phyloP scores from a whole-genome alignment of 306 rosid species.

The Phaseolus lunatus region DNA sequence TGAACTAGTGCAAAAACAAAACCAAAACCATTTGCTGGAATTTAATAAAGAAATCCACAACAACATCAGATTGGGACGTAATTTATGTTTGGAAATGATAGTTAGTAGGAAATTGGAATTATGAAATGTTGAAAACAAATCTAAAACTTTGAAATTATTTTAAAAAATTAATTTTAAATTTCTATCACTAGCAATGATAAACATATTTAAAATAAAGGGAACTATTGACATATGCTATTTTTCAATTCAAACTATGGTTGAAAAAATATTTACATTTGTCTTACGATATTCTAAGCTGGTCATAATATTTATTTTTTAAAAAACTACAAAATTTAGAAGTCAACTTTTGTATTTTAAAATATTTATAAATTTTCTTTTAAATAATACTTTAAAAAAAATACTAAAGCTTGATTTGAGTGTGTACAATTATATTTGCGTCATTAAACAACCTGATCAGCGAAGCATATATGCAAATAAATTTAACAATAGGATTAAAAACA shows the following conservation, averaged over 20 bases:
- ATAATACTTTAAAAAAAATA: too few relatives aligned
- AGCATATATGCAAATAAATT: neutral
- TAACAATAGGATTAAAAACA: neutral
- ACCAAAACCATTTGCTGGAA: neutral
- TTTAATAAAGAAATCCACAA: slow-evolving; percentile 10
- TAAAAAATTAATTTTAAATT: neutral
- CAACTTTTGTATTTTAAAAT: too few relatives aligned
- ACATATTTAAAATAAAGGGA: neutral
- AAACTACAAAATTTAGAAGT: too few relatives aligned
- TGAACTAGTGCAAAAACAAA: neutral
- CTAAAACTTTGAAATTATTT: neutral
- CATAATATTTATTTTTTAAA: too few relatives aligned
- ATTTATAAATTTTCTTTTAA: too few relatives aligned
- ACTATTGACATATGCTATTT: neutral
- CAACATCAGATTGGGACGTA: slow-evolving; percentile 1
- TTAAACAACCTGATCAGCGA: neutral
- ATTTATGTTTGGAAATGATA: slow-evolving; percentile 38
- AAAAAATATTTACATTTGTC: too few relatives aligned
- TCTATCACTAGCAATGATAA: neutral
- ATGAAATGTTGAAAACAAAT: neutral
- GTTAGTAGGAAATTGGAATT: neutral
- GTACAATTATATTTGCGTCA: neutral
- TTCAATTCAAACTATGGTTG: neutral
- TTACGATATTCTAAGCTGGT: too few relatives aligned
- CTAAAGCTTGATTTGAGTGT: too few relatives aligned